Conservation (phyloP, 2,329 filamentous ascomycete genomes). For the Diaporthe ilicicola region DNA sequence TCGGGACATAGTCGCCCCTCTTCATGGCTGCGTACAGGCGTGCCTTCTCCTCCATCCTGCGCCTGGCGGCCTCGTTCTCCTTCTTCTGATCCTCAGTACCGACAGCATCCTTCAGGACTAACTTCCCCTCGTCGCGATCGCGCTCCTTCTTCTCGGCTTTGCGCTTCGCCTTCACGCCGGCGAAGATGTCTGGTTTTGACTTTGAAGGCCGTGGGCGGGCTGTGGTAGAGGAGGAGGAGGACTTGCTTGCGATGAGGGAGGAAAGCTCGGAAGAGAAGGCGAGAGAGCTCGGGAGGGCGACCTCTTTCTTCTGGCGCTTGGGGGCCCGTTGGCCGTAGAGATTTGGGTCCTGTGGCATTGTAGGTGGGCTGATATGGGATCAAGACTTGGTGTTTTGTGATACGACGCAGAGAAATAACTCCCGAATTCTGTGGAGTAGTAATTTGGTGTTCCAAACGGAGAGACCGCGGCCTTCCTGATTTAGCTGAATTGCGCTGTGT, state of each 20-base stretch:
- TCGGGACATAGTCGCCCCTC: slow-evolving; percentile 80
- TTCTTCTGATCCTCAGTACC: slow-evolving; percentile 71
- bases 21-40: slow-evolving; percentile 90
- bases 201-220: slow-evolving; percentile 63
- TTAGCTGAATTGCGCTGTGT: background rate
- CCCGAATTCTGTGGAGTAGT: background rate
- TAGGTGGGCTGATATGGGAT: slow-evolving; percentile 23
- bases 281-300: slow-evolving; percentile 76
- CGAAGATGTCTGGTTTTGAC: slow-evolving; percentile 75
- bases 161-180: slow-evolving; percentile 52
- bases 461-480: slow-evolving; percentile 7
- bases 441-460: background rate
- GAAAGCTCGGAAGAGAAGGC: slow-evolving; percentile 90
- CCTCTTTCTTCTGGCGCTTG: slow-evolving; percentile 75
- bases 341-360: slow-evolving; percentile 71
- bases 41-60: slow-evolving; percentile 90
- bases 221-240: slow-evolving; percentile 46
- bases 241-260: slow-evolving; percentile 70
- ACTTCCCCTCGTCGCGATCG: slow-evolving; percentile 57
- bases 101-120: slow-evolving; percentile 60
- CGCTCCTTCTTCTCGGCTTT: slow-evolving; percentile 68
- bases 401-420: background rate
- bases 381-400: background rate
- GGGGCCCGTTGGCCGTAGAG: slow-evolving; percentile 80
- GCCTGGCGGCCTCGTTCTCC: slow-evolving; percentile 75